Base-by-base conservation (phyloP, 495 filamentous ascomycete genomes). In the Aspergillus heteromorphus region DNA sequence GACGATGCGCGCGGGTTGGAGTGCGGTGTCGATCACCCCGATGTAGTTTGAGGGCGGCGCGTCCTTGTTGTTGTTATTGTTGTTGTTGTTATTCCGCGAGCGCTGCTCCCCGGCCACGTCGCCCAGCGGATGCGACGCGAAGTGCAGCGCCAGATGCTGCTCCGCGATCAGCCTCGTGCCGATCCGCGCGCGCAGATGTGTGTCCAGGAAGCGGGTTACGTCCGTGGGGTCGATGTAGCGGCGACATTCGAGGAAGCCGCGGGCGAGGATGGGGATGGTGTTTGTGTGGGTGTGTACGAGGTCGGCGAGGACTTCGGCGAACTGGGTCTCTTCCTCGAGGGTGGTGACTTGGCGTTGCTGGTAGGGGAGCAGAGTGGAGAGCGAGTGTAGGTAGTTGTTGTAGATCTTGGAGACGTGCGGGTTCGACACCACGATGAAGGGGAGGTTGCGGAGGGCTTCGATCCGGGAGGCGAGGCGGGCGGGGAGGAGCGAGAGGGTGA, bases 391-490 rank as follows among this genome's bases (percentile, higher is more conserved):
- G 70, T 98, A 98, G 70, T 96, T 97, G 64, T 88, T 82, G 73
- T 97, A 96, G 52, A 98, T 97, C 58, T 83, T 84, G 27, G 86
- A 85, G 49, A 97, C 89, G 63, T 96, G 87, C 1, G 91, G 88
- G 67, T 97, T 97, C 0, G 92, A 91, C 16, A 98, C 93, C 42
- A 98, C 92, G 62, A 98, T 98, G 70, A 88, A 98, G 1, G 93
- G 95, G 3, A 98, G 82, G 70, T 95, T 96, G 51, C 92, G 85
- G 11, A 98, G 73, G 1, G 88, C 87, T 69, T 96, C 87, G 43
- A 97, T 93, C 34, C 93, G 89, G 63, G 93, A 91, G 2, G 93
- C 95, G 14, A 98, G 83, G n/a, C 93, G 89, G 51, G 92, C 86
- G 14, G 93, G 93, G 29, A 97, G 85, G 34, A 96, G 84, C 40